A percentile compares a stretch with the other conserved stretches of the same genome.
phyloP scores from a whole-genome alignment of 371 early-diverging fungal genomes.

The Haplosporangium sp. region DNA sequence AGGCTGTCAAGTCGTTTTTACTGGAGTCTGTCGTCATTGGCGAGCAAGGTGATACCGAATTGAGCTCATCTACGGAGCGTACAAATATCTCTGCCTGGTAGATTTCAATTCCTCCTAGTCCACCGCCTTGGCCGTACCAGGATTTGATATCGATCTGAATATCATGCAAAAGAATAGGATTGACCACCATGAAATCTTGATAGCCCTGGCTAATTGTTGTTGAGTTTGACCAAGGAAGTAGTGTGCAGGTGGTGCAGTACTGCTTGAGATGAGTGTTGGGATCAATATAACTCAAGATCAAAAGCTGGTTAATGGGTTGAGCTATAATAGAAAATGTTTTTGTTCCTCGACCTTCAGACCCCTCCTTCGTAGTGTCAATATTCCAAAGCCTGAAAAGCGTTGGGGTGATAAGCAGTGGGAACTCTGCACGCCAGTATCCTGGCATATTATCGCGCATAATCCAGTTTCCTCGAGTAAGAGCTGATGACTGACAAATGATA shows the following conservation, averaged over 20 bases:
- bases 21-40: conserved; percentile 42
- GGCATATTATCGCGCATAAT: conserved; percentile 70
- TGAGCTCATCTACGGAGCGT: conserved; percentile 56
- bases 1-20: conserved; percentile 21
- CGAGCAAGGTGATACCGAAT: conserved; percentile 39
- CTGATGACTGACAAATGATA: conserved; percentile 31
- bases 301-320: conserved; percentile 60
- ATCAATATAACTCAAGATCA: conserved; percentile 74
- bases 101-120: conserved; percentile 74
- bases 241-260: conserved; percentile 72
- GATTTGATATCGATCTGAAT: conserved; percentile 72
- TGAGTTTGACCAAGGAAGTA: conserved; percentile 52
- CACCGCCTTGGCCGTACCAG: conserved; percentile 83
- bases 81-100: conserved; percentile 73
- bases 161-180: conserved; percentile 60
- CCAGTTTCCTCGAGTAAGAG: conserved; percentile 66
- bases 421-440: conserved; percentile 74
- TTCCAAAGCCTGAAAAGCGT: conserved; percentile 78
- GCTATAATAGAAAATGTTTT: conserved; percentile 69
- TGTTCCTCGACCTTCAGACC: conserved; percentile 64
- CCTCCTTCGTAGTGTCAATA: conserved; percentile 50
- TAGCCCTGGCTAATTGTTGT: conserved; percentile 25
- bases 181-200: conserved; percentile 74
- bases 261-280: conserved; percentile 57
- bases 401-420: conserved; percentile 71